These are phyloP conservation scores for Macrophomina pseudophaseolina DNA, from an alignment of 2,329 filamentous ascomycete species.

Conservation along the genomic window DNA sequence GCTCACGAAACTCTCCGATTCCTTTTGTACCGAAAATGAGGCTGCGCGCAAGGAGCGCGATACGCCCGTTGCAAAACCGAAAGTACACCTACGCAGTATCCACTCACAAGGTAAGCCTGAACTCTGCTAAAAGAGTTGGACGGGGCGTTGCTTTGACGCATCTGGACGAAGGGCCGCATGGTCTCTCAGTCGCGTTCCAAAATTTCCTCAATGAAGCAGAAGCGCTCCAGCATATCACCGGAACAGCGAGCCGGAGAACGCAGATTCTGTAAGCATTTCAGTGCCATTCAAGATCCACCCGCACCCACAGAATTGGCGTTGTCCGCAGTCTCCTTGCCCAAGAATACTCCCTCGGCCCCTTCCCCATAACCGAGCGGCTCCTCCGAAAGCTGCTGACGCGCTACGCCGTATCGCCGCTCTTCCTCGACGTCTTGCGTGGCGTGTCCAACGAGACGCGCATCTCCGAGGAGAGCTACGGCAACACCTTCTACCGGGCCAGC, in stretches of 20 bases:
- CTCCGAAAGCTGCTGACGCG: neutral
- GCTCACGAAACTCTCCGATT: neutral
- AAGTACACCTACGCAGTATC: neutral
- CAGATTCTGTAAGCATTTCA: neutral
- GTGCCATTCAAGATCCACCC: neutral
- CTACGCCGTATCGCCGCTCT: neutral
- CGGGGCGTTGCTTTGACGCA: too few species aligned
- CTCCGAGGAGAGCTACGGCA: constrained; percentile 20
- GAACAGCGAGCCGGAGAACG: neutral
- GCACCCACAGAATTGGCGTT: neutral
- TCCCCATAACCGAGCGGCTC: neutral
- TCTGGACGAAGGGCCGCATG: neutral
- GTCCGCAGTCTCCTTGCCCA: neutral
- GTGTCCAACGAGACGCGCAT: neutral
- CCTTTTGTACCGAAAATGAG: neutral
- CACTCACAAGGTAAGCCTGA: neutral
- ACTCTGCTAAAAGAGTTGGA: too few species aligned
- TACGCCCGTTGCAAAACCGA: neutral
- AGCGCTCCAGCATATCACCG: neutral
- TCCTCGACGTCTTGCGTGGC: constrained; percentile 7
- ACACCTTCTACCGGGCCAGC: neutral
- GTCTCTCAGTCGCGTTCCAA: neutral
- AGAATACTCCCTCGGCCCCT: neutral
- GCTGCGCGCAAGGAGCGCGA: neutral
- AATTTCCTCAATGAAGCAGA: neutral